Conservation (phyloP, 305 asterid species). For the Plantago rigida region DNA sequence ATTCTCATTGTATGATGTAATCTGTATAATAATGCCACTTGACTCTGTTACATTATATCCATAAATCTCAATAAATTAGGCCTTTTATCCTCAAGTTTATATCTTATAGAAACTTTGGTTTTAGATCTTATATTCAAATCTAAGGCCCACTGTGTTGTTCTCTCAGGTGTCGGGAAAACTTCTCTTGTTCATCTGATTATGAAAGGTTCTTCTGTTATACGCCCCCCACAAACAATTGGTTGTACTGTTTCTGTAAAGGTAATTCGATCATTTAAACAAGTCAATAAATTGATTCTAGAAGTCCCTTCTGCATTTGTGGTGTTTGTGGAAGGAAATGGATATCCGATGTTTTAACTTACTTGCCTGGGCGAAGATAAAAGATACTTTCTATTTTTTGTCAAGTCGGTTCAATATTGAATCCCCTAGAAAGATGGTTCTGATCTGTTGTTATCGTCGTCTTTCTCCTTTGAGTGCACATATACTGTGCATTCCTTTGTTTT, state of each 20-base stretch:
- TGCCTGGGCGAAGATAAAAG: not conserved
- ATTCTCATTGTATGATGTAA: not conserved
- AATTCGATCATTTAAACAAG: constrained; percentile 17
- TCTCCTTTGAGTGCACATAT: not conserved
- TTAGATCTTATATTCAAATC: not conserved
- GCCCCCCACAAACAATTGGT: constrained; percentile 87
- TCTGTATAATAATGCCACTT: not conserved
- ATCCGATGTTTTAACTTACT: not conserved
- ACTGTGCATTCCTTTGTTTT: not conserved
- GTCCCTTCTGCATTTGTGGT: not conserved
- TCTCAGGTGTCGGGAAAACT: constrained; percentile 84
- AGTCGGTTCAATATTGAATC: not conserved
- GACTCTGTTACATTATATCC: not conserved
- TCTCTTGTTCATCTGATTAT: constrained; percentile 85
- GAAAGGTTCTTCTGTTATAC: constrained; percentile 66
- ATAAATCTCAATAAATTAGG: not conserved
- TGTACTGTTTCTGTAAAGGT: constrained; percentile 81
- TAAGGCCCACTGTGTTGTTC: constrained; percentile 16
- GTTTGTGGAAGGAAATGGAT: not conserved
- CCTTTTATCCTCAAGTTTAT: not conserved
- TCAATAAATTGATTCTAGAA: constrained; percentile 13
- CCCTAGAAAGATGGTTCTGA: too few relatives aligned
- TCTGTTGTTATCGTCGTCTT: too few relatives aligned
- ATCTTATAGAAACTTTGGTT: not conserved
- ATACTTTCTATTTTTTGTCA: not conserved